Conservation (phyloP, 164 flowering plant species). For the Macadamia tetraphylla region DNA sequence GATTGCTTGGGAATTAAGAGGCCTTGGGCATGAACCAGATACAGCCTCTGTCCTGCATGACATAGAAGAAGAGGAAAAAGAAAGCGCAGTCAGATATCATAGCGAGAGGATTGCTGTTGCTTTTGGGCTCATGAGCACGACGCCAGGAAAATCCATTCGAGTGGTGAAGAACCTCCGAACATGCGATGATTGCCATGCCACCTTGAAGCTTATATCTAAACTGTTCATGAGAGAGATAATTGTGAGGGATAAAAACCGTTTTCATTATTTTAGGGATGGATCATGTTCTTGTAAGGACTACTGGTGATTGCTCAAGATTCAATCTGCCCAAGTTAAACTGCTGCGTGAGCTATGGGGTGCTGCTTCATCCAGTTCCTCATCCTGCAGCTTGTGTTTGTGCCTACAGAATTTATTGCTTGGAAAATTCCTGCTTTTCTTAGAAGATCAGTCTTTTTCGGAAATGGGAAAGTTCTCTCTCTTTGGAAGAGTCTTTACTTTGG, state of each 20-base stretch:
- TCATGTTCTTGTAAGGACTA: constrained; percentile 36
- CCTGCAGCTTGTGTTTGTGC: too few relatives aligned
- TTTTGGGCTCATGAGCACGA: constrained; percentile 34
- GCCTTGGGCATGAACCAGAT: constrained; percentile 27
- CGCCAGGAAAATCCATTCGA: constrained; percentile 25
- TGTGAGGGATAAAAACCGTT: constrained; percentile 35
- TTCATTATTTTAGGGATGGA: constrained; percentile 37
- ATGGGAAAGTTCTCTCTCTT: too few relatives aligned
- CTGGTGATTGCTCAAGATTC: constrained; percentile 21
- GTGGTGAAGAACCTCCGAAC: constrained; percentile 37
- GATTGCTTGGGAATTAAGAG: constrained; percentile 18
- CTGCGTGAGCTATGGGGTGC: too few relatives aligned
- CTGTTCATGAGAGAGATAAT: constrained; percentile 25
- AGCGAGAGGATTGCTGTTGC: constrained; percentile 42
- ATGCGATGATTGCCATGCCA: constrained; percentile 30
- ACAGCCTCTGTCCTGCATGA: constrained; percentile 28
- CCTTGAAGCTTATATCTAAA: constrained; percentile 28
- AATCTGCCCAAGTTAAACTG: too few relatives aligned
- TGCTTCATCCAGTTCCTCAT: too few relatives aligned
- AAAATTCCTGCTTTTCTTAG: too few relatives aligned
- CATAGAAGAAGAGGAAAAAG: constrained; percentile 44
- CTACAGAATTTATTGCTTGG: too few relatives aligned
- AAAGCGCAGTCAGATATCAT: constrained; percentile 29
- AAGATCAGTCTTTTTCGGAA: too few relatives aligned
- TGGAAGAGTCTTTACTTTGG: too few relatives aligned